Conservation (phyloP, 108 stramenopile species). For the Craspedostauros australis region DNA sequence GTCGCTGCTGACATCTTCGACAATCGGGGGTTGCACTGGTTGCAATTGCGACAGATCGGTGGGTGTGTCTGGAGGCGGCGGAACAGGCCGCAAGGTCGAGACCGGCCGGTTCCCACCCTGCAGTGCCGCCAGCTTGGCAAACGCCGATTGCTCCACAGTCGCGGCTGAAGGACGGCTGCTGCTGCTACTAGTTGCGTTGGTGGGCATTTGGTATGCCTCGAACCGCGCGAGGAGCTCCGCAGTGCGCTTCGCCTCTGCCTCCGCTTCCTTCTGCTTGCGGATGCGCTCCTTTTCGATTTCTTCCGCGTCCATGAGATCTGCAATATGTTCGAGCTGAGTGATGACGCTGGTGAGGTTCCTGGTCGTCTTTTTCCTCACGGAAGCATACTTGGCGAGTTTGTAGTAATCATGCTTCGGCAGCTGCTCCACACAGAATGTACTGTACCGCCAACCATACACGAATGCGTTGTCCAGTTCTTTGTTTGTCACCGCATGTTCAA, state of each 20-base stretch:
- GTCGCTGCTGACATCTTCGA: too few species aligned
- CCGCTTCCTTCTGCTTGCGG: constrained; percentile 29
- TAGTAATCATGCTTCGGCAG: constrained; percentile 77
- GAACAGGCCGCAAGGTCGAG: too few species aligned
- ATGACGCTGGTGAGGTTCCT: constrained; percentile 54
- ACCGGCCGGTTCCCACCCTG: neutral
- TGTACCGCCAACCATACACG: constrained; percentile 74
- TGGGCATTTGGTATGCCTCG: neutral
- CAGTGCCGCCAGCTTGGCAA: neutral
- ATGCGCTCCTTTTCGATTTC: constrained; percentile 40
- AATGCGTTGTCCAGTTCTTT: constrained; percentile 65
- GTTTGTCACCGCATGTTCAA: constrained; percentile 24
- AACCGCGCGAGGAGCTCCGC: neutral
- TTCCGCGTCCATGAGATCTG: constrained; percentile 66
- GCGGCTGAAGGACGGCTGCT: too few species aligned
- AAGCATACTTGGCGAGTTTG: constrained; percentile 22
- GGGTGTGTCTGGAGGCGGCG: too few species aligned
- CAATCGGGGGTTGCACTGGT: too few species aligned
- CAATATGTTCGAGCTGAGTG: constrained; percentile 57
- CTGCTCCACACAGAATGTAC: constrained; percentile 54
- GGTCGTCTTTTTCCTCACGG: constrained; percentile 31
- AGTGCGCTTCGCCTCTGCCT: too few species aligned
- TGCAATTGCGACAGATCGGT: too few species aligned
- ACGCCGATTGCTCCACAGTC: neutral
- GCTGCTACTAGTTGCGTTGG: too few species aligned